Percentiles rank a stretch among this genome's conserved stretches.
These are phyloP conservation scores for Datisca glomerata DNA, from an alignment of 306 rosid species.

Conservation along the genomic window DNA sequence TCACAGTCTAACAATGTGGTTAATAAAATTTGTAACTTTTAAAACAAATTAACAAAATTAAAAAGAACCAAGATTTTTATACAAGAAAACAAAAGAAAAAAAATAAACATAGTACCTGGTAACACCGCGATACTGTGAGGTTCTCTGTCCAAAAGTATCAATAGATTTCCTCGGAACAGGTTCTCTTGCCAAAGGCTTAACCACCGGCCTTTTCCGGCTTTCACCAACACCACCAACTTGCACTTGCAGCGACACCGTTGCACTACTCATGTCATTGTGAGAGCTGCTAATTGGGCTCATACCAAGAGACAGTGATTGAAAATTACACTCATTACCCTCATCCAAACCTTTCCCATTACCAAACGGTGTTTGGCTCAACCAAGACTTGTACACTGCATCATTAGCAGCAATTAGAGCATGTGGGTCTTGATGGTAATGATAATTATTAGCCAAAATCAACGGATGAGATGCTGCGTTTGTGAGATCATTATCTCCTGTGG, in stretches of 20 bases:
- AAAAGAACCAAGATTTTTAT: background rate
- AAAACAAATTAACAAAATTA: too few species aligned
- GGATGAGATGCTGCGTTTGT: background rate
- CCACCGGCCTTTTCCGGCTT: constrained; percentile 41
- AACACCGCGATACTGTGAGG: constrained; percentile 95
- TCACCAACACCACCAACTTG: too few species aligned
- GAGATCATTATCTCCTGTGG: background rate
- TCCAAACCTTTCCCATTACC: background rate
- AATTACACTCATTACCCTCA: constrained; percentile 33
- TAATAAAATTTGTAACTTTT: too few species aligned
- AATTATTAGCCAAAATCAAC: background rate
- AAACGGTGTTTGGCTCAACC: constrained; percentile 43
- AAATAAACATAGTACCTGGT: constrained; percentile 39
- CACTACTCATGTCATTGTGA: too few species aligned
- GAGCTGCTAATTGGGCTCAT: constrained; percentile 64
- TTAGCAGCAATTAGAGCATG: constrained; percentile 22
- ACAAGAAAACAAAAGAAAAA: background rate
- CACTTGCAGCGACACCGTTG: too few species aligned
- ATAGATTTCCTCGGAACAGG: constrained; percentile 81
- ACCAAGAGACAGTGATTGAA: constrained; percentile 55
- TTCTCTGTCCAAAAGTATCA: constrained; percentile 94
- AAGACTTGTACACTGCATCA: constrained; percentile 47
- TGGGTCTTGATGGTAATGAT: too few species aligned
- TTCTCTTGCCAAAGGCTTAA: constrained; percentile 51
- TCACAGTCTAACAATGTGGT: too few species aligned